Evolutionary conservation across 352 stramenopile species (phyloP).

Genomic region (Phytophthora pseudosyringae): DNA sequence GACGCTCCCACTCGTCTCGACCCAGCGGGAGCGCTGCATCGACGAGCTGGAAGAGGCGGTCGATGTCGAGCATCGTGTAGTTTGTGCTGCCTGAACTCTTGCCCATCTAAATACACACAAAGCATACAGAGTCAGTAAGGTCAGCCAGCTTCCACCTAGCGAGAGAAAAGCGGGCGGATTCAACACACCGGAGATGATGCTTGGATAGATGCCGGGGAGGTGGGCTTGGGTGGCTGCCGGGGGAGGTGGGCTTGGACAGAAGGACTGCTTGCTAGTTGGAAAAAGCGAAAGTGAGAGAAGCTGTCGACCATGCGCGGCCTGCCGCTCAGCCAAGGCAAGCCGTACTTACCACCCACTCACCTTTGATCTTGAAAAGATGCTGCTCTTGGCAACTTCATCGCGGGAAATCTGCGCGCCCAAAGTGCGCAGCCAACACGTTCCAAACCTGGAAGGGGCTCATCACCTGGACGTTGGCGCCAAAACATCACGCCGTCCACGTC

Average conservation of each 20-base stretch:
- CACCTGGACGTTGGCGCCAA: conserved; percentile 3
- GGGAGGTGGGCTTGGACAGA: too few species aligned
- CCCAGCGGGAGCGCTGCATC: background rate
- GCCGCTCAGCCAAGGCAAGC: too few species aligned
- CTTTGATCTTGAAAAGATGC: too few species aligned
- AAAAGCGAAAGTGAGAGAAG: too few species aligned
- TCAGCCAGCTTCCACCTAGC: too few species aligned
- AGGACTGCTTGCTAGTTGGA: too few species aligned
- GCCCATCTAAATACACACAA: conserved; percentile 5
- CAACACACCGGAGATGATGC: too few species aligned
- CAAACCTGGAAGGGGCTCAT: conserved; percentile 3
- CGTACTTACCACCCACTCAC: too few species aligned
- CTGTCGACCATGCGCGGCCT: too few species aligned
- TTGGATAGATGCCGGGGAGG: too few species aligned
- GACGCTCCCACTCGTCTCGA: conserved; percentile 8
- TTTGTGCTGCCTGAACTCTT: conserved; percentile 9
- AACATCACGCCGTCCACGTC: background rate
- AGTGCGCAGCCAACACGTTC: background rate
- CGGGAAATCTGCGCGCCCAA: conserved; percentile 10
- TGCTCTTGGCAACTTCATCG: conserved; percentile 17
- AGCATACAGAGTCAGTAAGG: background rate
- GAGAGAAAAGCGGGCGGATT: too few species aligned
- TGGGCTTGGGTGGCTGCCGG: too few species aligned
- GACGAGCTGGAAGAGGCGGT: background rate
- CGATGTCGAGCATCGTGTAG: background rate